Percentiles rank a stretch among this genome's conserved stretches.
These are phyloP conservation scores for Pseudocercospora fijiensis DNA, from an alignment of 2,329 filamentous ascomycete genomes.

Conservation along the genomic window DNA sequence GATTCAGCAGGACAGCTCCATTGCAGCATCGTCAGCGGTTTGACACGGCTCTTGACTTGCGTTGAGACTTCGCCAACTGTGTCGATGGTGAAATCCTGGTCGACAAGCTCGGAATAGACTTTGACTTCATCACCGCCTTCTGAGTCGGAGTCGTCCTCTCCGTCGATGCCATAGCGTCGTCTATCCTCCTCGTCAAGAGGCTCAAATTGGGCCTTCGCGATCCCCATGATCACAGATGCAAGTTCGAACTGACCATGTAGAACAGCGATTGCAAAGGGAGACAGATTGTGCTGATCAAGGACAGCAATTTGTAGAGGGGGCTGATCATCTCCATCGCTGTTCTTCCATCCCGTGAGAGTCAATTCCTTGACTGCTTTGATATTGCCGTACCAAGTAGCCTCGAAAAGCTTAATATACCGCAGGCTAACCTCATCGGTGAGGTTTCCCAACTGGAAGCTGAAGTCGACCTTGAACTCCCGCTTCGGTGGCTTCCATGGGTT, in stretches of 20 bases:
- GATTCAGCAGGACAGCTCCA: slow-evolving; percentile 31
- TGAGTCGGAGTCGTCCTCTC: slow-evolving; percentile 37
- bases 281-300: slow-evolving; percentile 52
- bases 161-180: slow-evolving; percentile 33
- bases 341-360: slow-evolving; percentile 59
- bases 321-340: slow-evolving; percentile 50
- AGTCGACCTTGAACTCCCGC: slow-evolving; percentile 50
- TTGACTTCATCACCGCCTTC: slow-evolving; percentile 36
- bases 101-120: slow-evolving; percentile 54
- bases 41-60: slow-evolving; percentile 64
- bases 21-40: slow-evolving; percentile 56
- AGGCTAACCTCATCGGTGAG: slow-evolving; percentile 55
- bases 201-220: slow-evolving; percentile 67
- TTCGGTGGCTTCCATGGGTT: slow-evolving; percentile 14
- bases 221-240: slow-evolving; percentile 67
- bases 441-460: slow-evolving; percentile 52
- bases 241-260: slow-evolving; percentile 63
- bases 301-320: slow-evolving; percentile 65
- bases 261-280: slow-evolving; percentile 68
- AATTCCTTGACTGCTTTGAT: slow-evolving; percentile 63
- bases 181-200: slow-evolving; percentile 37
- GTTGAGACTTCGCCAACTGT: slow-evolving; percentile 65
- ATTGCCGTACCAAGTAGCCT: slow-evolving; percentile 73
- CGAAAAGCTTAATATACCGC: slow-evolving; percentile 67
- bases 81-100: slow-evolving; percentile 71